A percentile compares a stretch with the other conserved stretches of the same genome.
These are phyloP conservation scores for Kluyveromyces starmeri DNA, from an alignment of 805 yeast species.

Conservation along the genomic window DNA sequence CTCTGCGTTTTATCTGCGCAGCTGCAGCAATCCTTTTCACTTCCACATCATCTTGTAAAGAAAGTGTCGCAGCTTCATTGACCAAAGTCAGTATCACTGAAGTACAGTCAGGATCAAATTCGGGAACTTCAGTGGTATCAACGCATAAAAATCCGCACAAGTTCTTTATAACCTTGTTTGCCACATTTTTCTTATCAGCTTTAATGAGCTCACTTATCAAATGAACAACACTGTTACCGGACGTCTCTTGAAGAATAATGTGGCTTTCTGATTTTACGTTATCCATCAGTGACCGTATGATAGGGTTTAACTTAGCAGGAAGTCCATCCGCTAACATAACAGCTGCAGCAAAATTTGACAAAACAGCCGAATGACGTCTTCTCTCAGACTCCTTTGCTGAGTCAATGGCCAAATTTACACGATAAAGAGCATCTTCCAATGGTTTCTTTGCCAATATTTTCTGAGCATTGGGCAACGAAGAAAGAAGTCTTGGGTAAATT, in stretches of 20 bases:
- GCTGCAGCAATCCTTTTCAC: slow-evolving; percentile 58
- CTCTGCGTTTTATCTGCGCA: slow-evolving; percentile 75
- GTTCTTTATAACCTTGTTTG: slow-evolving; percentile 84
- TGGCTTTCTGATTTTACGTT: slow-evolving; percentile 73
- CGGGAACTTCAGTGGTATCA: slow-evolving; percentile 94
- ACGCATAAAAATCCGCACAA: slow-evolving; percentile 90
- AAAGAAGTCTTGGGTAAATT: slow-evolving; percentile 56
- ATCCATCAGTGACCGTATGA: slow-evolving; percentile 87
- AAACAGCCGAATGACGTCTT: slow-evolving; percentile 48
- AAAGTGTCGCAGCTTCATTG: slow-evolving; percentile 65
- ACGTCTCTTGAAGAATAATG: slow-evolving; percentile 53
- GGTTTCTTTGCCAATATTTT: slow-evolving; percentile 65
- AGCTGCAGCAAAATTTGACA: slow-evolving; percentile 74
- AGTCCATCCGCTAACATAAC: slow-evolving; percentile 49
- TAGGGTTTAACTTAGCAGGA: slow-evolving; percentile 84
- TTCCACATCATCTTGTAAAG: slow-evolving; percentile 50
- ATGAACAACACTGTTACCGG: slow-evolving; percentile 60
- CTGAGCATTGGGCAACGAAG: slow-evolving; percentile 54
- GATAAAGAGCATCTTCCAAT: slow-evolving; percentile 66
- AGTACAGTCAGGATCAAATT: slow-evolving; percentile 58
- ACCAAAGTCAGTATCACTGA: slow-evolving; percentile 61
- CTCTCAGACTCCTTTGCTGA: slow-evolving; percentile 51
- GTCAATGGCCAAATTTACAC: slow-evolving; percentile 55
- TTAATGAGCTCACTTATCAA: slow-evolving; percentile 52
- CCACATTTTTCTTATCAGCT: slow-evolving; percentile 57